Evolutionary conservation across 108 stramenopile genomes (phyloP), one percentile per base, ranked within the genome.

Genomic region (Mediolabrus comicus): DNA sequence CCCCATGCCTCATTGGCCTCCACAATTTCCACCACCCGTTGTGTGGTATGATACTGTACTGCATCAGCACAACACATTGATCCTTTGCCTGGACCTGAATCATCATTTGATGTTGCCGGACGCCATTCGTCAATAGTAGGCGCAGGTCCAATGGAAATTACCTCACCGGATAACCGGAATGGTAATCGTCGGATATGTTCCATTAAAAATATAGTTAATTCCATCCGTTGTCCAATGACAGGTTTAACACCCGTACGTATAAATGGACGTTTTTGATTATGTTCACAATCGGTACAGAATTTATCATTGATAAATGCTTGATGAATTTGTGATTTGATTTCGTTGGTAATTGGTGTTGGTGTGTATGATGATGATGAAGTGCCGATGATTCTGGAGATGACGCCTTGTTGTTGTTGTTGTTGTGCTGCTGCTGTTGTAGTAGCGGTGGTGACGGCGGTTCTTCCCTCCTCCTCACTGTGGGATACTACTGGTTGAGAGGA

Each of bases 161-260:
- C 58, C 46, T 74, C 64, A 7, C 72, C 72, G 6, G 62, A 64
- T 9, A 74, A 19, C 8, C 72, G 56, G 54, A 74, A 74, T 8
- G 72, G 72, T 14, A 59, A 25, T 4, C 24, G 31, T 35, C 34
- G 59, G 29, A 25, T 61, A 14, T 61, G 25, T 22, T 30, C 25
- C 8, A 36, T 39, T 13, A 71, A 53, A 53, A 71, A 62, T 26
- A 71, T 61, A 19, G 53, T 13, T 16, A 71, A 34, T 53, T 71
- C 70, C 16, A 71, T 53, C 1, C 70, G 41, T 53, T 32, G 26
- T 19, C 71, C 71, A 4, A 64, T 56, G 24, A 27, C 13, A 4
- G 71, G 71, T 14, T n/a, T 32, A 14, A 39, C 41, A n/a, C 62
- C 62, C 10, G 35, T 25, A 13, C 16, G 6, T 9, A 72, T 30